Conservation (phyloP, 441 rosid species). For the Rhodomyrtus psidioides region DNA sequence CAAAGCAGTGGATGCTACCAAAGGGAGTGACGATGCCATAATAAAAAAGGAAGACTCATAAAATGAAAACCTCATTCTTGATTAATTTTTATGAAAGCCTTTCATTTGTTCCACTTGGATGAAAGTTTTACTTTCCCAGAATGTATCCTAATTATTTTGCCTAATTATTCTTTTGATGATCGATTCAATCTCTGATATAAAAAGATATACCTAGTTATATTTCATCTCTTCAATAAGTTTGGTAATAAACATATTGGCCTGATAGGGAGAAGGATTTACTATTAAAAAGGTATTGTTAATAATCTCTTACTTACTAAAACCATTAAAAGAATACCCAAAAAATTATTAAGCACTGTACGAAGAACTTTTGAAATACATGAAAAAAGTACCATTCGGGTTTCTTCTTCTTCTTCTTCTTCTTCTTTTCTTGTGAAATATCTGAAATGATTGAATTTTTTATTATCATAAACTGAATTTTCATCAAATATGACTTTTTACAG, state of each 20-base stretch:
- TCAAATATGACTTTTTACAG: rapidly evolving
- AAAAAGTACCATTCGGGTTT: too few relatives aligned
- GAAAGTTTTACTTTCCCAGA: background rate
- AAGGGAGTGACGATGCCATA: too few relatives aligned
- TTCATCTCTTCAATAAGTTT: background rate
- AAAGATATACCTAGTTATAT: background rate
- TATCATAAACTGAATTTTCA: background rate
- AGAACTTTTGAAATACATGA: too few relatives aligned
- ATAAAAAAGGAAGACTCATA: too few relatives aligned
- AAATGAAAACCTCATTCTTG: too few relatives aligned
- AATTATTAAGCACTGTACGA: too few relatives aligned
- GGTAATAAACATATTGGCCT: background rate
- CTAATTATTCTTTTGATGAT: background rate
- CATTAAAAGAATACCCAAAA: too few relatives aligned
- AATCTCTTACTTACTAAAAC: too few relatives aligned
- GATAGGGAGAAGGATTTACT: background rate
- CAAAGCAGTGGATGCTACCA: too few relatives aligned
- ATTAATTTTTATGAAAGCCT: background rate
- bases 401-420: too few relatives aligned
- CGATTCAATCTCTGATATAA: background rate
- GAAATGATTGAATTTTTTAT: too few relatives aligned
- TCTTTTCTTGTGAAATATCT: too few relatives aligned
- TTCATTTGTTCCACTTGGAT: background rate
- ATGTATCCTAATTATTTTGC: background rate
- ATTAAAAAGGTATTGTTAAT: background rate